These are phyloP conservation scores for Globisporangium carolinianum DNA, from an alignment of 352 stramenopile species.

Conservation along the genomic window DNA sequence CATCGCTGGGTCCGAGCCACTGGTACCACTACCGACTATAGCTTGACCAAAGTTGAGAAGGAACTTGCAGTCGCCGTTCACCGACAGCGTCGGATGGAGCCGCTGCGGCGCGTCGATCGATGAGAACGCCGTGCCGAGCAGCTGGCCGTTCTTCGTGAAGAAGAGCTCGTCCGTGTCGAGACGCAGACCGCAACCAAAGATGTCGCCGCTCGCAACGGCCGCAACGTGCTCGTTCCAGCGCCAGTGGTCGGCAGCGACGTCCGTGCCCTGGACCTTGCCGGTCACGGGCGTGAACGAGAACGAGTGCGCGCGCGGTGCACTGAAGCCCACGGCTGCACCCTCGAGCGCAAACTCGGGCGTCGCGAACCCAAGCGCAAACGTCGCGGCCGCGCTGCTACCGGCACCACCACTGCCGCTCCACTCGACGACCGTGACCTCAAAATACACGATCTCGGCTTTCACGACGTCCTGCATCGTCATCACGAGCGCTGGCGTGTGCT, in stretches of 20 bases:
- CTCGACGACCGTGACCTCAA: constrained; percentile 69
- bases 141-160: constrained; percentile 79
- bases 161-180: constrained; percentile 81
- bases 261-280: constrained; percentile 61
- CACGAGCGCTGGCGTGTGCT: constrained; percentile 63
- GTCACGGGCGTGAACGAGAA: constrained; percentile 66
- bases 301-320: constrained; percentile 26
- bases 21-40: neutral
- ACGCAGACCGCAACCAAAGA: constrained; percentile 73
- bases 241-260: constrained; percentile 56
- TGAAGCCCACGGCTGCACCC: constrained; percentile 46
- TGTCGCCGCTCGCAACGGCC: constrained; percentile 43
- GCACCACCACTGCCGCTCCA: constrained; percentile 24
- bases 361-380: constrained; percentile 60
- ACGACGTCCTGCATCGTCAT: constrained; percentile 63
- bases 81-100: constrained; percentile 73
- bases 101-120: constrained; percentile 34
- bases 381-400: neutral
- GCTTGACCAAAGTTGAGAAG: constrained; percentile 62
- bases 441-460: constrained; percentile 79
- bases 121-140: constrained; percentile 76
- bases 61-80: constrained; percentile 71
- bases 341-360: constrained; percentile 64
- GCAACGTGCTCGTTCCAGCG: constrained; percentile 53
- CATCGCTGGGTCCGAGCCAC: constrained; percentile 12